Evolutionary conservation across 441 rosid genomes (phyloP).

Genomic region (Populus hybrid): DNA sequence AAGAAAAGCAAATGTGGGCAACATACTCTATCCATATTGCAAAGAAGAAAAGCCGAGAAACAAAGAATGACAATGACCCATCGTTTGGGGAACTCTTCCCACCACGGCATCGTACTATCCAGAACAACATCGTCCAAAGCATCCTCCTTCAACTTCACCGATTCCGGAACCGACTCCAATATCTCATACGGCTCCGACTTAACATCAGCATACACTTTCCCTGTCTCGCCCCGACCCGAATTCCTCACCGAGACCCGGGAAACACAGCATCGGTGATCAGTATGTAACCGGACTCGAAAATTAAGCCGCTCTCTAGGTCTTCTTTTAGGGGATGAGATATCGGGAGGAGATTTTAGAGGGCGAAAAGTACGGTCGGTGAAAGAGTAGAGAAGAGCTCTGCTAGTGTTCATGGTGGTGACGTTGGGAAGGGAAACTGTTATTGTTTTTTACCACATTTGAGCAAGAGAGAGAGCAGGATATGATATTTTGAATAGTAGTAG

Average conservation of each 20-base stretch:
- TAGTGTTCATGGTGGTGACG: constrained; percentile 56
- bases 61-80: constrained; percentile 85
- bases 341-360: constrained; percentile 32
- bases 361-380: constrained; percentile 34
- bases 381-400: constrained; percentile 50
- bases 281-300: constrained; percentile 23
- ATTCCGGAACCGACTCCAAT: constrained; percentile 24
- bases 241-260: constrained; percentile 42
- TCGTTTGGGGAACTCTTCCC: constrained; percentile 86
- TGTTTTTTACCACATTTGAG: constrained; percentile 16
- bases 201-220: constrained; percentile 38
- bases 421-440: background rate
- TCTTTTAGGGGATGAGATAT: constrained; percentile 20
- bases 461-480: background rate
- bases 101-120: constrained; percentile 44
- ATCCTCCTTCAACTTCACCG: constrained; percentile 26
- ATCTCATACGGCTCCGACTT: constrained; percentile 34
- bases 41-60: constrained; percentile 84
- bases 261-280: constrained; percentile 20
- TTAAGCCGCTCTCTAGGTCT: constrained; percentile 8
- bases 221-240: constrained; percentile 25
- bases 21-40: constrained; percentile 92
- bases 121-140: constrained; percentile 25
- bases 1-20: constrained; percentile 1
- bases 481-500: background rate